Percentiles rank a stretch among this genome's conserved stretches.
phyloP scores from a whole-genome alignment of 352 stramenopile genomes.

The Phytophthora colocasiae region DNA sequence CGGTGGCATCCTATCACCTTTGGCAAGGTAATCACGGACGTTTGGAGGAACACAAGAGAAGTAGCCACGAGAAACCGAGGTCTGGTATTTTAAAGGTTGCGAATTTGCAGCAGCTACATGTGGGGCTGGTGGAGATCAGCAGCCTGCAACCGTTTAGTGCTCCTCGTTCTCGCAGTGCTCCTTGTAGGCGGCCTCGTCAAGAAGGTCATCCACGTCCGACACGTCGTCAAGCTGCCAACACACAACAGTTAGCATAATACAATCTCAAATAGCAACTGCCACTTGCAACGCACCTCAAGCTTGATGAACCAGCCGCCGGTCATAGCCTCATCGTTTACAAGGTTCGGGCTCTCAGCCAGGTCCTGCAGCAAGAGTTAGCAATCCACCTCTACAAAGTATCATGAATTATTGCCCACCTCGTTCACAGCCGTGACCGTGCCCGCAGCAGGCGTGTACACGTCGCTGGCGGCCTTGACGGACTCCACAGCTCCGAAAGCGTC shows the following conservation, averaged over 20 bases:
- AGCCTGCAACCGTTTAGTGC: conserved; percentile 51
- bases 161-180: conserved; percentile 88
- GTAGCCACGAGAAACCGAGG: conserved; percentile 5
- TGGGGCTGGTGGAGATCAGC: conserved; percentile 24
- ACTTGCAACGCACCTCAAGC: conserved; percentile 64
- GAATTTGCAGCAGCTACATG: conserved; percentile 37
- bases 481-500: conserved; percentile 97
- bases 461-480: conserved; percentile 98
- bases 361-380: conserved; percentile 46
- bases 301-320: conserved; percentile 92
- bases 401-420: conserved; percentile 52
- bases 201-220: conserved; percentile 76
- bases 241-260: conserved; percentile 7
- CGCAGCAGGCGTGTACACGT: conserved; percentile 95
- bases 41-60: conserved; percentile 9
- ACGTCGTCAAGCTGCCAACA: conserved; percentile 62
- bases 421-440: conserved; percentile 96
- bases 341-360: conserved; percentile 79
- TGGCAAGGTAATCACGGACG: conserved; percentile 24
- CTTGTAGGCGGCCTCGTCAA: conserved; percentile 88
- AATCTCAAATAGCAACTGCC: background rate
- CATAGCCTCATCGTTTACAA: conserved; percentile 91
- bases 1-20: conserved; percentile 29
- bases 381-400: background rate
- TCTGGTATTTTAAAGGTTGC: conserved; percentile 26